phyloP scores from a whole-genome alignment of 129 eudicot genomes.

The Pittosporum tobira region DNA sequence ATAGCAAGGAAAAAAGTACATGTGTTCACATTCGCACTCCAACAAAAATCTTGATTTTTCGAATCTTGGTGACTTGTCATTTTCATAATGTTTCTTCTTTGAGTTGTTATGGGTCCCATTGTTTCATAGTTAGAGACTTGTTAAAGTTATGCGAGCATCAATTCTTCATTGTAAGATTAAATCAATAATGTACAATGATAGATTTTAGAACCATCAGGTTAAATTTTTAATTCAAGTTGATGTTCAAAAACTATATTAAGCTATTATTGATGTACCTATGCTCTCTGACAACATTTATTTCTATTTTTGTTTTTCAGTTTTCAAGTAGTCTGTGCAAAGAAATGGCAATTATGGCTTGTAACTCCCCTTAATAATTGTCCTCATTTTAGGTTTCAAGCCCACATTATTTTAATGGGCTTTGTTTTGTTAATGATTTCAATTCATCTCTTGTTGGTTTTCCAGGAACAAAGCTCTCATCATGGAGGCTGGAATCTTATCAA shows the following conservation, averaged over 20 bases:
- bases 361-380: neutral
- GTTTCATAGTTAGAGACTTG: conserved; percentile 3
- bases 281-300: too few relatives aligned
- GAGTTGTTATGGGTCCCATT: conserved; percentile 19
- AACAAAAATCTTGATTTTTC: conserved; percentile 18
- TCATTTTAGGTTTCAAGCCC: neutral
- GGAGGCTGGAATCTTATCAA: conserved; percentile 79
- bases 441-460: conserved; percentile 18
- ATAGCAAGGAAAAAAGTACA: conserved; percentile 12
- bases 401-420: neutral
- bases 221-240: too few relatives aligned
- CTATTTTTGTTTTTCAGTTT: neutral
- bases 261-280: too few relatives aligned
- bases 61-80: conserved; percentile 36
- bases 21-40: conserved; percentile 22
- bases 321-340: neutral
- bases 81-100: conserved; percentile 31
- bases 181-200: too few relatives aligned
- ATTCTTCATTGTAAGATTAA: too few relatives aligned
- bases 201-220: too few relatives aligned
- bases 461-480: conserved; percentile 87
- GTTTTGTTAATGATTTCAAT: conserved; percentile 2
- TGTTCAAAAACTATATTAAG: too few relatives aligned
- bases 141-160: too few relatives aligned
- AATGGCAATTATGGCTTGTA: neutral